Evolutionary conservation across 2,329 filamentous ascomycete species (phyloP).

Genomic region (Microcera coccophila): DNA sequence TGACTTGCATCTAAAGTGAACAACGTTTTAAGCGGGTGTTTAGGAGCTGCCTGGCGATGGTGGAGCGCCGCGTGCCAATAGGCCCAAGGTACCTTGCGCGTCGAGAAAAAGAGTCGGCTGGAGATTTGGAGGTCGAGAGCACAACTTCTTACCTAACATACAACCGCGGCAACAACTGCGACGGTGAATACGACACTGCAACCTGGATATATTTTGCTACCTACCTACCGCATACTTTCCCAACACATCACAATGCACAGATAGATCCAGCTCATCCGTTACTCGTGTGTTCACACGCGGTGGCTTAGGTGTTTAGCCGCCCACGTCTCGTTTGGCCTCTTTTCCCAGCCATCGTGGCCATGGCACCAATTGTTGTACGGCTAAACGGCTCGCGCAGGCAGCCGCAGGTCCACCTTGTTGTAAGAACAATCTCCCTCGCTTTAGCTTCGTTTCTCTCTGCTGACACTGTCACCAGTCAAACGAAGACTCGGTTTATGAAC

Average conservation of each 20-base stretch:
- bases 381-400: constrained; percentile 38
- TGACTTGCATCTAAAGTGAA: no score
- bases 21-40: no score
- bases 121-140: no score
- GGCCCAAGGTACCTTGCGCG: no score
- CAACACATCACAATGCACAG: constrained; percentile 25
- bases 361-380: constrained; percentile 22
- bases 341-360: constrained; percentile 4
- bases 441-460: constrained; percentile 23
- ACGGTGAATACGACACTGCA: no score
- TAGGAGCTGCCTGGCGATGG: no score
- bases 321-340: background rate
- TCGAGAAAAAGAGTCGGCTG: no score
- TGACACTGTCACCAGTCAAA: constrained; percentile 54
- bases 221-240: no score
- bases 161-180: no score
- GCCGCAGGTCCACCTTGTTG: constrained; percentile 48
- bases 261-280: constrained; percentile 16
- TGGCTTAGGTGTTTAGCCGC: background rate
- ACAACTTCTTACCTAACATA: no score
- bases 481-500: constrained; percentile 93
- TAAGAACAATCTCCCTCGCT: constrained; percentile 28
- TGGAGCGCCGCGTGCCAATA: no score
- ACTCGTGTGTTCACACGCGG: constrained; percentile 7
- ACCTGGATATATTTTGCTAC: no score